Base-by-base conservation (phyloP, 177 flowering plant species). In the Vitis hybrid region DNA sequence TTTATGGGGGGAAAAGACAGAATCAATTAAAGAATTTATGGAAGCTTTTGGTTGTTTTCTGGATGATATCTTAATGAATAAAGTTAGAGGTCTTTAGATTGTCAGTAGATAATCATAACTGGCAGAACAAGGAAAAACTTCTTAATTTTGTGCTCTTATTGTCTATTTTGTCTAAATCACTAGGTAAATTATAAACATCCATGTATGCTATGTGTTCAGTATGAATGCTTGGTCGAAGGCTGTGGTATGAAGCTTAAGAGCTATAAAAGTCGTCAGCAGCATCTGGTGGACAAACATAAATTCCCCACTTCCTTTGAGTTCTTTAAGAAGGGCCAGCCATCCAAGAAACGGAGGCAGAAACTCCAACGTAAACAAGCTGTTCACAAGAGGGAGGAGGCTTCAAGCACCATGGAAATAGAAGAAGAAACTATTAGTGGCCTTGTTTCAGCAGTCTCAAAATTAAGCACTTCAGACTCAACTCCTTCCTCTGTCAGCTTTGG, bases 201-300 rank as follows among this genome's bases (percentile, higher is more conserved):
- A 14, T 23, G 15, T 26, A 55, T 72, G 11, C 8, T 56, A 10
- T 59, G 54, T 9, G 23, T 5, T 72, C 85, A 94, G 99, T 95
- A 95, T 71, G 98, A 93, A 81, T 95, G 99, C 84, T 80, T 95
- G 69, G 97, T 95, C 19, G 99, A 95, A 81, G 88, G 91, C 65
- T 95, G 99, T 83, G 89, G 77, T 52, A 30, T 79, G 78, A 95
- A 93, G 83, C 81, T 95, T 68, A 95, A 90, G 82, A 89, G 66
- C 78, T 95, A 93, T 81, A 88, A 87, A 78, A 79, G 85, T 62
- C 77, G 99, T 72, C 95, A 95, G 48, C 97, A 87, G 57, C 99
- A 93, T 83, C 87, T 93, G 63, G 82, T 95, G 5, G 98, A 93
- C 83, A 91, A 90, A 78, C 99, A 95, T 70, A 84, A 86, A 59